Evolutionary conservation across 345 rosid genomes (phyloP), one percentile per base, ranked within the genome.

Genomic region (Citrus hindsii): DNA sequence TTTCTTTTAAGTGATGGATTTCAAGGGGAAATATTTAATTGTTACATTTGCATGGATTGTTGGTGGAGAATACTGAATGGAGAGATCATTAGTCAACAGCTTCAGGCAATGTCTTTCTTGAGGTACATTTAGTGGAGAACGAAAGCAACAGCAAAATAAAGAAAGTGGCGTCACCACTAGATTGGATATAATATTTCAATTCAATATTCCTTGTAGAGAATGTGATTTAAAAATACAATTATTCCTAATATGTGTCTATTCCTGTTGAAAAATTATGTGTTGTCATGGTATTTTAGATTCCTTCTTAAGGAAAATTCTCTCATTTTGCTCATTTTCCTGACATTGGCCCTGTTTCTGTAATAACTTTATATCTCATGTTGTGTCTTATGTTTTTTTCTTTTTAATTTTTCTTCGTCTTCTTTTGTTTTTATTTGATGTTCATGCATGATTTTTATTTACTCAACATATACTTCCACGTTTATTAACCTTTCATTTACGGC

Each of bases 401-500:
- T 40, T 8, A 38, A 9, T 38, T 38, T 38, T 48, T 10, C 5
- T 48, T 48, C 53, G 2, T 12, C 55, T 48, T 48, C 6, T 16
- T 48, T 48, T 48, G 19, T 48, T 5, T 53, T 46, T 46, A 46
- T 13, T 46, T 46, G 51, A 46, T 13, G 18, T 46, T 46, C 46
- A 33, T 68, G 5, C 28, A 25, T 58, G 46, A 42, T 18, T 22
- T 66, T 66, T 35, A 19, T 48, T 74, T 38, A 4, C 10, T 19
- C 21, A n/a, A 46, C 12, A 28, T 33, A 5, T 62, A 55, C 27
- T 69, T 72, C 78, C 58, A 71, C 69, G 71, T 78, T 72, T 60
- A 51, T 63, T 55, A 24, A 42, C 63, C 4, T 33, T 73, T 85
- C 69, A 22, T 42, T 74, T 19, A 33, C 71, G 78, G 74, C 90